Conservation (phyloP, 1,284 basidiomycete species). For the Cryptococcus hybrid region DNA sequence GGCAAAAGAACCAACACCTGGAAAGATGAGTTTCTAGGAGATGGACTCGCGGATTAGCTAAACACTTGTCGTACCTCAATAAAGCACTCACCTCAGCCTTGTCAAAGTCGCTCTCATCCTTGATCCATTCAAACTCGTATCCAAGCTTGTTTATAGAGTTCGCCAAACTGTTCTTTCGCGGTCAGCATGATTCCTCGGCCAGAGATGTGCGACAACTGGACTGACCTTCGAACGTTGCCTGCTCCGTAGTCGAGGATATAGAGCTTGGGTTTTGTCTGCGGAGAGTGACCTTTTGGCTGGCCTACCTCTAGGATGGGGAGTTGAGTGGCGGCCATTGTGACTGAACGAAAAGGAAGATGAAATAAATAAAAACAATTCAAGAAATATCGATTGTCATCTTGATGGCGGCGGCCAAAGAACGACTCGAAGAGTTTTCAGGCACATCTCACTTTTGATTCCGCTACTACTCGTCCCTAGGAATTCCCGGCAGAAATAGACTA, state of each 20-base stretch:
- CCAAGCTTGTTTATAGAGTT: conserved; percentile 89
- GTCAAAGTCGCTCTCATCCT: conserved; percentile 76
- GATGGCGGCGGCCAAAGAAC: neutral
- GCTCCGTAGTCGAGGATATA: conserved; percentile 95
- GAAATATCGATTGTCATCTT: neutral
- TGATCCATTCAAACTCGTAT: conserved; percentile 88
- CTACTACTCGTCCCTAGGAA: no score
- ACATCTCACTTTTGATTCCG: neutral
- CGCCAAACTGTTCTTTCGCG: conserved; percentile 58
- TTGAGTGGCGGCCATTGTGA: conserved; percentile 15
- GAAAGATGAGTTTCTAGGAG: conserved; percentile 86
- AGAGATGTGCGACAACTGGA: neutral
- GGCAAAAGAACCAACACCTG: conserved; percentile 95
- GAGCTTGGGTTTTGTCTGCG: conserved; percentile 52
- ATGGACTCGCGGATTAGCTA: neutral
- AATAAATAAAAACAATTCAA: no score
- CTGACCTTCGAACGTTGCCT: conserved; percentile 79
- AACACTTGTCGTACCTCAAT: neutral
- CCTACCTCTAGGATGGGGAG: conserved; percentile 30
- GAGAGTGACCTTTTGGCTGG: conserved; percentile 29
- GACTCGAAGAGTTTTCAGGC: neutral
- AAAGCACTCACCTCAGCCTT: conserved; percentile 74
- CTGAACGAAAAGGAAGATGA: neutral
- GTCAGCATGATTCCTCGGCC: neutral
- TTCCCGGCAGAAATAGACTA: neutral